phyloP scores from a whole-genome alignment of 2,329 filamentous ascomycete genomes.

The Calonectria pseudoreteaudii region DNA sequence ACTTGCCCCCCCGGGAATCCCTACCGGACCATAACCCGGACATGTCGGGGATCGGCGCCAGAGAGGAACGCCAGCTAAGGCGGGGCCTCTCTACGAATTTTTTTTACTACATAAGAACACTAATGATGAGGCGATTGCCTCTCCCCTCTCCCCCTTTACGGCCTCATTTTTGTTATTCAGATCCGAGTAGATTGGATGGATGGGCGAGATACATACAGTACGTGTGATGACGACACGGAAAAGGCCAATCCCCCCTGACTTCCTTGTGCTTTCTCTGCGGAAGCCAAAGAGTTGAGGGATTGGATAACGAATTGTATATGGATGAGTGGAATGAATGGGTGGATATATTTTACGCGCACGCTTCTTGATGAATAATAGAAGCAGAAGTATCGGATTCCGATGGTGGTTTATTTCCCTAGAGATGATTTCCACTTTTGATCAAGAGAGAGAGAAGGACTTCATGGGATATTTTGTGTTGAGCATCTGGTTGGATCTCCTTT shows the following conservation, averaged over 20 bases:
- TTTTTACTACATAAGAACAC: not conserved
- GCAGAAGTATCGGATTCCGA: not conserved
- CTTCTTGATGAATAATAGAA: not conserved
- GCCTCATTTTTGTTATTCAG: not conserved
- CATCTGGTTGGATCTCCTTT: not conserved
- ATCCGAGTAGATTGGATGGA: not conserved
- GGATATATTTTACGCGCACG: not conserved
- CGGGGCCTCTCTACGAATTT: not conserved
- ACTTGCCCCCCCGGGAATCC: not conserved
- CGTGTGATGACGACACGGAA: conserved; percentile 12
- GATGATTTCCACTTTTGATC: not conserved
- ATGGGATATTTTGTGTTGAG: not conserved
- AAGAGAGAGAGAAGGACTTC: not conserved
- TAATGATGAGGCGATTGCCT: conserved; percentile 16
- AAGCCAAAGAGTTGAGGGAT: not conserved
- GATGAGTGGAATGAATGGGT: not conserved
- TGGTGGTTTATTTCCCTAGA: not conserved
- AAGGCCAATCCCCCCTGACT: not conserved
- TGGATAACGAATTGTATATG: not conserved
- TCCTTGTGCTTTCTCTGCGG: not conserved
- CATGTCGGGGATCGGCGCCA: not conserved
- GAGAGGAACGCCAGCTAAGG: not conserved
- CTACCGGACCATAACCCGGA: not conserved
- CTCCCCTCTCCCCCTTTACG: conserved; percentile 1
- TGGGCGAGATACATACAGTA: conserved; percentile 6